These are phyloP conservation scores for Penicillium sp. DNA, from an alignment of 2,329 filamentous ascomycete genomes.

Conservation along the genomic window DNA sequence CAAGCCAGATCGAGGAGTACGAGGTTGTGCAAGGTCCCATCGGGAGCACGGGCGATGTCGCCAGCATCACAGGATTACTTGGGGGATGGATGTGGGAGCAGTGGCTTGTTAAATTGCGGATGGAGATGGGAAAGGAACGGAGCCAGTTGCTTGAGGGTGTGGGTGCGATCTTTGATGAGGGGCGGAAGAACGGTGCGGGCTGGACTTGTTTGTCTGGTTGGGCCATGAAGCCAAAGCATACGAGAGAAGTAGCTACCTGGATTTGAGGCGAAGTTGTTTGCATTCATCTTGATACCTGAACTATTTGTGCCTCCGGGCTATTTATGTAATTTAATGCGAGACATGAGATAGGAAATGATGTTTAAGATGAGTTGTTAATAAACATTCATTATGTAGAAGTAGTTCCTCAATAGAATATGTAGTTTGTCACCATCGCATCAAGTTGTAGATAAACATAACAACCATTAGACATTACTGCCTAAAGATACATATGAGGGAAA, in stretches of 20 bases:
- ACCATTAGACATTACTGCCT: no score
- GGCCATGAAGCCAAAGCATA: constrained; percentile 52
- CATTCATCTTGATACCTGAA: not conserved
- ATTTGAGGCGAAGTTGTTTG: not conserved
- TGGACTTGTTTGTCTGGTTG: constrained; percentile 64
- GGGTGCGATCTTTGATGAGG: constrained; percentile 60
- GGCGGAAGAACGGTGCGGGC: constrained; percentile 57
- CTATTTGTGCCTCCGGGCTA: not conserved
- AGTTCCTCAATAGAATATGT: no score
- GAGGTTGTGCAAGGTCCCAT: constrained; percentile 58
- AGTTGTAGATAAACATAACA: no score
- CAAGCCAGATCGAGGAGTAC: constrained; percentile 47
- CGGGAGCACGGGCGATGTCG: constrained; percentile 72
- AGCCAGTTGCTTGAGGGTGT: constrained; percentile 56
- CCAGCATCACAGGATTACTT: constrained; percentile 75
- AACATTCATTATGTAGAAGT: not conserved
- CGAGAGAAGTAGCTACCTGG: not conserved
- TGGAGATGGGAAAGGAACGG: constrained; percentile 74
- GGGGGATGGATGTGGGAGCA: constrained; percentile 94
- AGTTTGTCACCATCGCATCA: no score
- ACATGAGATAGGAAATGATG: constrained; percentile 1
- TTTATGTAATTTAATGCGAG: constrained; percentile 7
- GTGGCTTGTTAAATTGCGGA: constrained; percentile 86
- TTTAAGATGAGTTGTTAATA: not conserved
- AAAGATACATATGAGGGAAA: no score